phyloP scores from a whole-genome alignment of 192 early-diverging fungal species.

The Glomus cerebriforme region DNA sequence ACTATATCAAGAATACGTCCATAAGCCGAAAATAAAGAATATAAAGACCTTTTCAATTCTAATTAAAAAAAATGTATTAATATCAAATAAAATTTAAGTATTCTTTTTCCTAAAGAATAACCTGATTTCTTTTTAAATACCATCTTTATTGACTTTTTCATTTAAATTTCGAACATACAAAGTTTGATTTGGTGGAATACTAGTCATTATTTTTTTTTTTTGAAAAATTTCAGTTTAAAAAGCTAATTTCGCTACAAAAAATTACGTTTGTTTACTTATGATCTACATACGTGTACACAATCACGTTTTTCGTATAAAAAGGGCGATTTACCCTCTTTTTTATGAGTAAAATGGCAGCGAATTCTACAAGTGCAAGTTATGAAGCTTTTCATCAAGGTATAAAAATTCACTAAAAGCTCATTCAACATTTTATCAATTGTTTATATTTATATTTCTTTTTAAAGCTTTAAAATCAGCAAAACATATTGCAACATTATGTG shows the following conservation, averaged over 20 bases:
- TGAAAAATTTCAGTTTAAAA: neutral
- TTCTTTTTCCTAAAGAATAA: neutral
- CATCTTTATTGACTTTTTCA: constrained; percentile 72
- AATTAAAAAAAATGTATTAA: neutral
- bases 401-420: neutral
- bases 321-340: too few species aligned
- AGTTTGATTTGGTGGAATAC: constrained; percentile 70
- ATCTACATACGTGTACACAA: neutral
- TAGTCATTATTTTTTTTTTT: neutral
- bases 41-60: constrained; percentile 75
- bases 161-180: constrained; percentile 81
- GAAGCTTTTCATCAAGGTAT: neutral
- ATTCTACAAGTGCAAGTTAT: neutral
- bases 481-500: constrained; percentile 24
- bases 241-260: neutral
- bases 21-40: constrained; percentile 83
- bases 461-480: constrained; percentile 1
- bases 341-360: neutral
- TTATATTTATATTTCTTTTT: neutral
- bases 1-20: constrained; percentile 88
- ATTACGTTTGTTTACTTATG: neutral
- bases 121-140: constrained; percentile 47
- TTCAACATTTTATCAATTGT: neutral
- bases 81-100: neutral
- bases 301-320: too few species aligned